These are phyloP conservation scores for Hymenoscyphus fructigenus DNA, from an alignment of 2,329 filamentous ascomycete species.

Conservation along the genomic window DNA sequence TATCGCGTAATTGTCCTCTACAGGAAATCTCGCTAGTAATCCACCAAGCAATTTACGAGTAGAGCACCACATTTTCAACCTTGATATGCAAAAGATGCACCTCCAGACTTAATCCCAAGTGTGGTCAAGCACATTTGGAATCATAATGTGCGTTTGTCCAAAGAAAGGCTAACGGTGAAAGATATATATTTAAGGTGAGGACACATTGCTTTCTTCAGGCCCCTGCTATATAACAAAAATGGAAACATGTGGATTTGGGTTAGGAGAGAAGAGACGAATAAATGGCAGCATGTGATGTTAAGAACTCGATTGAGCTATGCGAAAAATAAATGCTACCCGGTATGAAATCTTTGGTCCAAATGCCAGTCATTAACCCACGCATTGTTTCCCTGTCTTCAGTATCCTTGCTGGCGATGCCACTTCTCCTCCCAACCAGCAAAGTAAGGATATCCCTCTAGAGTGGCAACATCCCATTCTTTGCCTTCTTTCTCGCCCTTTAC, in stretches of 20 bases:
- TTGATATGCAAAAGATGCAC: neutral
- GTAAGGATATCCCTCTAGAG: conserved; percentile 73
- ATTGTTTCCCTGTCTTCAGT: conserved; percentile 30
- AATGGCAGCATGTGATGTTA: neutral
- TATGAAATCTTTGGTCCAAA: neutral
- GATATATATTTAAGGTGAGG: neutral
- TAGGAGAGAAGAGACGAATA: neutral
- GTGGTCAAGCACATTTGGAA: neutral
- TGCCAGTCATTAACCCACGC: neutral
- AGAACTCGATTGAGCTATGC: neutral
- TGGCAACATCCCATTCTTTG: conserved; percentile 54
- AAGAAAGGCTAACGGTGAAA: neutral
- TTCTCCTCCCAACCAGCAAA: conserved; percentile 76
- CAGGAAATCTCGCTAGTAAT: neutral
- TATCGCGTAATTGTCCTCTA: neutral
- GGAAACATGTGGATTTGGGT: neutral
- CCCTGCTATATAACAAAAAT: neutral
- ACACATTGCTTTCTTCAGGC: neutral
- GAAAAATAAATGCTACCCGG: neutral
- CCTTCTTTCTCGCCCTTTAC: conserved; percentile 43
- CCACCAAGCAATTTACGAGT: neutral
- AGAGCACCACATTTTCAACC: neutral
- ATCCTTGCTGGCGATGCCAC: conserved; percentile 66
- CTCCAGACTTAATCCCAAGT: neutral
- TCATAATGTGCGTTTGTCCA: neutral